phyloP scores from a whole-genome alignment of 352 stramenopile genomes.

The Pythium vanterpoolii region DNA sequence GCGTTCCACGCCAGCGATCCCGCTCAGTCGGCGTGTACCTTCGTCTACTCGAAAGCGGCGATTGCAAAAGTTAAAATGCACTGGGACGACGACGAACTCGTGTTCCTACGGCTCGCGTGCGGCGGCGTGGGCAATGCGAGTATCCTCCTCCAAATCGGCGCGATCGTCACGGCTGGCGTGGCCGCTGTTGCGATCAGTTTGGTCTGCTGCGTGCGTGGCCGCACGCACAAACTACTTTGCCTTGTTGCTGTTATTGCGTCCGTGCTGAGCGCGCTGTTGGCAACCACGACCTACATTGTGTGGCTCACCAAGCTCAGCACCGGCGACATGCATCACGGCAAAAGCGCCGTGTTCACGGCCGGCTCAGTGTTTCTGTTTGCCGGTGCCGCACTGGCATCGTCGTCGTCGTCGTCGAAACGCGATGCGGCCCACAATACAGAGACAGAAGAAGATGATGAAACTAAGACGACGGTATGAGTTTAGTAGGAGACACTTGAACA shows the following conservation, averaged over 20 bases:
- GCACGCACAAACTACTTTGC: not conserved
- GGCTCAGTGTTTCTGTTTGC: constrained; percentile 6
- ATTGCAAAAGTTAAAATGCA: not conserved
- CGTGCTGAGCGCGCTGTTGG: not conserved
- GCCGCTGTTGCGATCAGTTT: not conserved
- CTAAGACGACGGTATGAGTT: not conserved
- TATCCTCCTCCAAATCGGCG: not conserved
- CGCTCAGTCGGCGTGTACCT: not conserved
- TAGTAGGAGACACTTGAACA: no score
- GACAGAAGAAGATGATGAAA: not conserved
- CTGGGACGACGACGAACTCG: not conserved
- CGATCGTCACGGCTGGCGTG: not conserved
- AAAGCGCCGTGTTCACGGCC: constrained; percentile 4
- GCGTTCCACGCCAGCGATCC: not conserved
- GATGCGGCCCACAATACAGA: not conserved
- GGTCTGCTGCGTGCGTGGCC: not conserved
- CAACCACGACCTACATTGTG: constrained; percentile 3
- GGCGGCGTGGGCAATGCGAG: not conserved
- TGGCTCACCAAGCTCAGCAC: constrained; percentile 10
- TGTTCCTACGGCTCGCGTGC: constrained; percentile 7
- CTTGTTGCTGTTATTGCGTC: not conserved
- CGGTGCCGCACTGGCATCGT: not conserved
- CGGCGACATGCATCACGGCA: constrained; percentile 8
- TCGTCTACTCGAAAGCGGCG: not conserved
- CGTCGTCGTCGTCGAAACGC: not conserved